Evolutionary conservation across 495 filamentous ascomycete species (phyloP), one percentile per base, ranked within the genome.

Genomic region (Trichoderma asperelloides): DNA sequence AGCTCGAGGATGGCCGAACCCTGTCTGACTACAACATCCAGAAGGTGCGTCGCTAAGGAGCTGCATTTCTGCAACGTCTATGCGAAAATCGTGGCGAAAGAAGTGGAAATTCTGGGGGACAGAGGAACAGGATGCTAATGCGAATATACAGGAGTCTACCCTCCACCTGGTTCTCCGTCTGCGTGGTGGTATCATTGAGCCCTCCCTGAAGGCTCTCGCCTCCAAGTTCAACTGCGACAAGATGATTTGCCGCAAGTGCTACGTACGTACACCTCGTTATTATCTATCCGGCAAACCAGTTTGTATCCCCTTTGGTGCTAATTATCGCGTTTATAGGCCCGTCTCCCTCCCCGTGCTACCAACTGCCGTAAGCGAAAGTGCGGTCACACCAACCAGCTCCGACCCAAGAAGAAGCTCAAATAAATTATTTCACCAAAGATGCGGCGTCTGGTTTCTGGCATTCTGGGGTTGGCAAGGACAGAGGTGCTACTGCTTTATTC

Each of bases 341-440:
- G 95, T 82, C 92, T 98, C 67, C 95, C 95, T 72, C 95, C 95
- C 70, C 90, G 95, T 85, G 95, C 95, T 71, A 97, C 94, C 84
- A 98, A 98, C 88, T 97, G 95, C 91, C 88, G 96, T 75, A 98
- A 98, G 91, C 91, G 91, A 85, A 98, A 98, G 89, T 98, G 95
- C 83, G 95, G 95, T 69, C 95, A 98, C 87, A 93, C 86, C 85
- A 98, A 98, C 90, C 95, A 98, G 87, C 89, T 98, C 76, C 92
- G 96, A 83, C 95, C 95, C 78, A 98, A 98, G 94, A 98, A 98
- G 93, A 98, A 98, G 93, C 87, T 98, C 75, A 98, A 98, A 86
- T 98, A 93, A 74, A 77, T 77, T 71, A 74, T 73, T 78, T 68
- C 70, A 69, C 64, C 65, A 64, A 74, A 74, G 72, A 70, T 76